A percentile compares a stretch with the other conserved stretches of the same genome.
phyloP scores from a whole-genome alignment of 768 basidiomycete genomes.

The Trametes cinnabarina region DNA sequence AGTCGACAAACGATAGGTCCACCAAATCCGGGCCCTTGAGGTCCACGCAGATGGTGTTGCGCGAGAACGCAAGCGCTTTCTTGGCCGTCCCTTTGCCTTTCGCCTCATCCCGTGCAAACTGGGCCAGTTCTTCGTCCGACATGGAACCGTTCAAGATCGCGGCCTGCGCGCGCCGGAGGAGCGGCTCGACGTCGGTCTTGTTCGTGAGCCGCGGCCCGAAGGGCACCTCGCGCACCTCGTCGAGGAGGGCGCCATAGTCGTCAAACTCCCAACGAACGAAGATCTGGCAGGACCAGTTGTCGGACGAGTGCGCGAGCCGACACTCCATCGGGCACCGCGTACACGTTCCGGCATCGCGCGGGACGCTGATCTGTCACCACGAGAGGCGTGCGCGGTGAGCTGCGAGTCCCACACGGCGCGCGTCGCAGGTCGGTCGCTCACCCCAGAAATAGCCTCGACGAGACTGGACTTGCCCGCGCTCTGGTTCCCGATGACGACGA shows the following conservation, averaged over 20 bases:
- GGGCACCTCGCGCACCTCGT: slow-evolving; percentile 25
- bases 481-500: slow-evolving; percentile 53
- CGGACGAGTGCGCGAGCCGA: slow-evolving; percentile 26
- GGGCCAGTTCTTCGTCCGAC: background rate
- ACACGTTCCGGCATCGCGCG: slow-evolving; percentile 48
- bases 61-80: slow-evolving; percentile 27
- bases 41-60: slow-evolving; percentile 30
- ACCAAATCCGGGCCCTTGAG: slow-evolving; percentile 30
- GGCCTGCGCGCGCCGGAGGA: slow-evolving; percentile 57
- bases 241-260: slow-evolving; percentile 27
- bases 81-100: slow-evolving; percentile 21
- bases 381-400: background rate
- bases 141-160: slow-evolving; percentile 44
- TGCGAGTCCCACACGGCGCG: background rate
- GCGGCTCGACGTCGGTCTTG: slow-evolving; percentile 45
- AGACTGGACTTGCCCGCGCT: slow-evolving; percentile 48
- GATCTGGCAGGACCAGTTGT: slow-evolving; percentile 37
- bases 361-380: slow-evolving; percentile 42
- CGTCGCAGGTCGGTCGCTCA: slow-evolving; percentile 17
- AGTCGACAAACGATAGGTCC: slow-evolving; percentile 34
- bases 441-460: slow-evolving; percentile 50
- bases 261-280: slow-evolving; percentile 43
- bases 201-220: slow-evolving; percentile 47
- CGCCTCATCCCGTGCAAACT: background rate
- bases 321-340: slow-evolving; percentile 41